phyloP scores from a whole-genome alignment of 495 filamentous ascomycete species.

The Aspergillus heteromorphus region DNA sequence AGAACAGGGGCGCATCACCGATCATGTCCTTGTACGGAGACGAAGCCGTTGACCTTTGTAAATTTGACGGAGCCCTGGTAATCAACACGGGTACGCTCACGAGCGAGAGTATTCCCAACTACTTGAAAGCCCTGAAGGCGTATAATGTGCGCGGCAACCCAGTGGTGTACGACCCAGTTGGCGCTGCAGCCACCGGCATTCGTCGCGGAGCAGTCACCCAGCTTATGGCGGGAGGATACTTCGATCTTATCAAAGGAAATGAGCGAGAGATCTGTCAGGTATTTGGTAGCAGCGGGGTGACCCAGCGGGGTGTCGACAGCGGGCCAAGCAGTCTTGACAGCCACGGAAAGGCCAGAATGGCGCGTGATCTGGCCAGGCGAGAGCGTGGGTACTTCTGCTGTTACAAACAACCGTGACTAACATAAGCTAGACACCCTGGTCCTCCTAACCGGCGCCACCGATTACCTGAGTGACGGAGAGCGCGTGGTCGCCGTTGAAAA shows the following conservation, averaged over 20 bases:
- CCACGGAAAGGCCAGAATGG: constrained; percentile 53
- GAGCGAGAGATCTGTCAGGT: constrained; percentile 83
- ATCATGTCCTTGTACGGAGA: constrained; percentile 89
- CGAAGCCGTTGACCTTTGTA: constrained; percentile 74
- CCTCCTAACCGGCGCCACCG: constrained; percentile 77
- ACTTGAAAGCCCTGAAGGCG: constrained; percentile 59
- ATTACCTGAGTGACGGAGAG: constrained; percentile 73
- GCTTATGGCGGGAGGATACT: constrained; percentile 69
- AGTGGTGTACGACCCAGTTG: constrained; percentile 86
- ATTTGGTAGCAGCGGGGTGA: constrained; percentile 44
- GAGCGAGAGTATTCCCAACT: constrained; percentile 62
- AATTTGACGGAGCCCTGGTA: constrained; percentile 63
- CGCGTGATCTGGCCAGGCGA: constrained; percentile 57
- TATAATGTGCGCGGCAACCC: constrained; percentile 74
- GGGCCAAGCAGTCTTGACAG: constrained; percentile 50
- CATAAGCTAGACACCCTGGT: constrained; percentile 52
- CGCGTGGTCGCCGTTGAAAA: constrained; percentile 64
- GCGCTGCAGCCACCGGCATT: constrained; percentile 74
- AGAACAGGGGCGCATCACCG: constrained; percentile 67
- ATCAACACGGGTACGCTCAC: constrained; percentile 94
- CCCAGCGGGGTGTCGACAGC: constrained; percentile 87
- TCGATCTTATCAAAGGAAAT: constrained; percentile 92
- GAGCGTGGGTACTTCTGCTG: constrained; percentile 40
- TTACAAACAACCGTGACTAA: neutral
- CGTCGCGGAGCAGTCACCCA: constrained; percentile 64